Base-by-base conservation (phyloP, 139 green algal genomes). In the Chlorella sp. region DNA sequence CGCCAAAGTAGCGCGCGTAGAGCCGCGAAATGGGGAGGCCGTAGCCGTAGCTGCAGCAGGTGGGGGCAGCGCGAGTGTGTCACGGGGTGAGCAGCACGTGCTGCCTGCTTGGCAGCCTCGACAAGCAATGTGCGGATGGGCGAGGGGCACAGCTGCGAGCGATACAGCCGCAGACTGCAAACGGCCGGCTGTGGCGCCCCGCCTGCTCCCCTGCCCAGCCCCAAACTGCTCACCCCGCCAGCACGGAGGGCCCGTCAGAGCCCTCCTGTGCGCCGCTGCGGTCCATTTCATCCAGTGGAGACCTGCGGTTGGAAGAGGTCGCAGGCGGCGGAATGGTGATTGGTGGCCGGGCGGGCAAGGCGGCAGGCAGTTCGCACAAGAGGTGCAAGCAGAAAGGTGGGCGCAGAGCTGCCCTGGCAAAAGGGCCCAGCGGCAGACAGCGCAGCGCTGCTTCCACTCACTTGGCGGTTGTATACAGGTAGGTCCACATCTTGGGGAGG, bases 401-500 rank as follows among this genome's bases (percentile, higher is more conserved):
- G n/a, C n/a, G n/a, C n/a, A n/a, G n/a, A n/a, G n/a, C n/a, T n/a
- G n/a, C n/a, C n/a, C n/a, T n/a, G n/a, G n/a, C n/a, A n/a, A n/a
- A n/a, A n/a, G n/a, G n/a, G n/a, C n/a, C n/a, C n/a, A n/a, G n/a
- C n/a, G n/a, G n/a, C n/a, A 36, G 23, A 12, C 63, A 36, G 5
- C 23, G 23, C 28, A 36, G 9, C 28, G 28, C 44, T 16, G 16
- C 1, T 16, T 15, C 28, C 15, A 32, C 64, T 36, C 28, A 30
- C 44, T 65, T 65, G 6, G 96, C 97, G 15, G 97, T 99, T 21
- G 91, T 97, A 91, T 99, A 99, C 36, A 99, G 91, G 91, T 99
- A 99, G 62, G 97, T 99, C 97, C 97, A 99, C 86, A 99, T 99
- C 63, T 92, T 91, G 18, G 94, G 92, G 62, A 99, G 85, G 68